Conservation (phyloP, 106 monocot species). For the Apostasia ramifera region DNA sequence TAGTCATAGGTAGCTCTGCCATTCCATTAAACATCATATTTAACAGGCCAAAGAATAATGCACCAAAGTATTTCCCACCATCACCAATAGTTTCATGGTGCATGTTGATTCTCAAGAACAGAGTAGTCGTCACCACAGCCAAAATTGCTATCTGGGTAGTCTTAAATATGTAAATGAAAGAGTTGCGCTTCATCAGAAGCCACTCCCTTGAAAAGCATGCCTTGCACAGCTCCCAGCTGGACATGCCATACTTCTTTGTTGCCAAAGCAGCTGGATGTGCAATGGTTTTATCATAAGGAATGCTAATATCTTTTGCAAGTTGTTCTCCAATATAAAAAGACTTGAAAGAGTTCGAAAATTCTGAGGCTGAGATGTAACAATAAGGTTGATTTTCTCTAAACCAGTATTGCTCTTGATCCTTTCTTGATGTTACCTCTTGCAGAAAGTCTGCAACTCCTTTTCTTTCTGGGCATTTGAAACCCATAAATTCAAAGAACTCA, state of each 20-base stretch:
- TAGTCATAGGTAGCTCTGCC: slow-evolving; percentile 14
- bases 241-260: slow-evolving; percentile 1
- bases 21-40: slow-evolving; percentile 16
- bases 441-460: slow-evolving; percentile 24
- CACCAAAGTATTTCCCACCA: slow-evolving; percentile 5
- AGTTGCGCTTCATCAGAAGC: slow-evolving; percentile 19
- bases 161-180: slow-evolving; percentile 13
- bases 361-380: slow-evolving; percentile 3
- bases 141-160: slow-evolving; percentile 7
- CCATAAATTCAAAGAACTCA: slow-evolving; percentile 15
- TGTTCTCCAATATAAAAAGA: slow-evolving; percentile 6
- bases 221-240: slow-evolving; percentile 23
- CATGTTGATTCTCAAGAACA: slow-evolving; percentile 14
- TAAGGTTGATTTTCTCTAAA: slow-evolving; percentile 3
- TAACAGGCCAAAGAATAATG: slow-evolving; percentile 13
- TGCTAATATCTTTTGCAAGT: slow-evolving; percentile 10
- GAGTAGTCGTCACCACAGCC: slow-evolving; percentile 15
- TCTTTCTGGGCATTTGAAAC: slow-evolving; percentile 25
- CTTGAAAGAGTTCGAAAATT: slow-evolving; percentile 13
- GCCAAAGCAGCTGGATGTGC: slow-evolving; percentile 14
- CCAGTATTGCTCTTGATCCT: slow-evolving; percentile 34
- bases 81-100: slow-evolving; percentile 1
- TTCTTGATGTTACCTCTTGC: slow-evolving; percentile 24
- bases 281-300: slow-evolving; percentile 6
- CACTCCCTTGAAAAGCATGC: slow-evolving; percentile 15